Base-by-base conservation (phyloP, 2,329 filamentous ascomycete genomes). In the Colletotrichum falcatum region DNA sequence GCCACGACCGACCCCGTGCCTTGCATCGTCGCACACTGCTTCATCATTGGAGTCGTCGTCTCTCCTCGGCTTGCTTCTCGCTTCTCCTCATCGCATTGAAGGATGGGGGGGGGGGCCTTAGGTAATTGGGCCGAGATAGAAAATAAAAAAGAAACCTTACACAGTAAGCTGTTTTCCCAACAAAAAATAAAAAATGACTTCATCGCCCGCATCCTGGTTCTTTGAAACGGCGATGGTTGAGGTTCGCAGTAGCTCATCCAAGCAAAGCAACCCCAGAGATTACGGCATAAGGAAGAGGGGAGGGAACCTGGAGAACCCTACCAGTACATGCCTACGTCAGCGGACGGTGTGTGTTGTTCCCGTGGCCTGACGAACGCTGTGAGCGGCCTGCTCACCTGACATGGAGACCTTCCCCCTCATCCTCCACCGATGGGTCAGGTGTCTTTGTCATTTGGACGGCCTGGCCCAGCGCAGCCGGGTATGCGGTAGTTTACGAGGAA, bases 391-490 rank as follows among this genome's bases (percentile, higher is more conserved):
- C 70, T 65, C 69, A 65, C 69, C 69, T 71, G 69, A 71, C 69
- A 39, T 65, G 63, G 58, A 58, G 58, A 33, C 44, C 68, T 46
- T 16, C 14, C 35, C 59, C 37, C 35, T 55, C 39, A 20, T 69
- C 68, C 65, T 65, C 65, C 69, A 70, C 66, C 60, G 65, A 65
- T n/a, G 49, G 65, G 69, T 71, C 69, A 71, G 69, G 69, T 71
- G 69, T 48, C 64, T 62, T 67, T 68, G 68, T 71, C 68, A 71
- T 59, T 59, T 53, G 68, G 64, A 59, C 23, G 37, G 58, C 53
- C 44, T 68, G 58, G 67, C 55, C 62, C 58, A 33, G 33, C 37
- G 61, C 30, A 49, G 66, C 56, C 61, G 63, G 49, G 49, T 58
- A 56, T 70, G 62, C 56, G 62, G 66, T 64, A 66, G 51, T 63